Percentiles rank a stretch among this genome's conserved stretches.
phyloP scores from a whole-genome alignment of 306 rosid genomes.

The Prunus mongolica region DNA sequence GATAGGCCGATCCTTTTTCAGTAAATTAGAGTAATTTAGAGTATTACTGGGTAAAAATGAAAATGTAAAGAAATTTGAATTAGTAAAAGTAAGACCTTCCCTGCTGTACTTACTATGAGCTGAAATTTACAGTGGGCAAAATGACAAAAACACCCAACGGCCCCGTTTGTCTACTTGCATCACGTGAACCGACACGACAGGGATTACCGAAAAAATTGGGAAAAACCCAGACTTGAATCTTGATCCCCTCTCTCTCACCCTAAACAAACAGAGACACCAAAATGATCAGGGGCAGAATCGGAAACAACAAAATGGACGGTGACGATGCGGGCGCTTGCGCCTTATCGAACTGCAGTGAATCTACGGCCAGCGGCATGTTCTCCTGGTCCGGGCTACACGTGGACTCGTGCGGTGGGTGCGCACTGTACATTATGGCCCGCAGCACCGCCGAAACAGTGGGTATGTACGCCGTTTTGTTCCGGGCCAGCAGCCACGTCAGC shows the following conservation, averaged over 20 bases:
- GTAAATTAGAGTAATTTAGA: no score
- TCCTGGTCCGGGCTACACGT: constrained; percentile 97
- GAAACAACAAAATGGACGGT: constrained; percentile 17
- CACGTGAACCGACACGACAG: constrained; percentile 53
- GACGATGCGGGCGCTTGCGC: constrained; percentile 32
- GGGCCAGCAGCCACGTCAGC: constrained; percentile 80
- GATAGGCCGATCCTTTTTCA: accelerated
- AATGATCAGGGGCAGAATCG: constrained; percentile 46
- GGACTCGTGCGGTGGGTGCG: constrained; percentile 68
- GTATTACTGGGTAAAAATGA: no score
- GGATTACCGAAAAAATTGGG: constrained; percentile 33
- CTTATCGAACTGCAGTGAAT: constrained; percentile 70
- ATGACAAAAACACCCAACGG: constrained; percentile 25
- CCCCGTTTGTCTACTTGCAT: constrained; percentile 59
- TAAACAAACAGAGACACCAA: constrained; percentile 21
- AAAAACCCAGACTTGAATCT: neutral
- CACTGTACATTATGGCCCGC: constrained; percentile 93
- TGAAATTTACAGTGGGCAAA: constrained; percentile 51
- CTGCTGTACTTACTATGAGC: constrained; percentile 9
- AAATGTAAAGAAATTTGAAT: neutral
- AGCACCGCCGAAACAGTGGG: constrained; percentile 96
- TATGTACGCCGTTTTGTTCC: constrained; percentile 86
- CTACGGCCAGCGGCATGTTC: constrained; percentile 99
- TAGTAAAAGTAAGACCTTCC: neutral
- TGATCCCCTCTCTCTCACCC: neutral